Conservation (phyloP, 2,329 filamentous ascomycete species). For the Septoria linicola region DNA sequence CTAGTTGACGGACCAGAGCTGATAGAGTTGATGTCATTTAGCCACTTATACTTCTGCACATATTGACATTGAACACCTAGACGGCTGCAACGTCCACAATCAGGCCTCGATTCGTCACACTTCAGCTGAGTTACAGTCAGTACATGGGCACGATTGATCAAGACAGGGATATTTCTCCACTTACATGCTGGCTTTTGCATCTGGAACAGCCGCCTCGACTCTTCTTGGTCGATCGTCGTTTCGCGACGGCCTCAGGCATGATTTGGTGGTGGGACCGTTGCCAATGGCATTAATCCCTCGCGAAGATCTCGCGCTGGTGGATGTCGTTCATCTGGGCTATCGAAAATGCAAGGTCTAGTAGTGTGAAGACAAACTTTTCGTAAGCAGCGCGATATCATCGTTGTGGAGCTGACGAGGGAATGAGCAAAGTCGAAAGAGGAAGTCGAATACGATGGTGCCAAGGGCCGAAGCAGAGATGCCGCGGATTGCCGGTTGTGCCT, state of each 20-base stretch:
- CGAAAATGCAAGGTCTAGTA: neutral
- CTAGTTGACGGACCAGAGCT: neutral
- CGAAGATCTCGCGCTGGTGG: neutral
- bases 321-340: neutral
- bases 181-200: conserved; percentile 22
- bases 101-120: conserved; percentile 21
- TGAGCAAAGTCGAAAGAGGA: conserved; percentile 3
- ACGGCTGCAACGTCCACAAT: conserved; percentile 15
- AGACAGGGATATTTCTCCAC: neutral
- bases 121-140: conserved; percentile 14
- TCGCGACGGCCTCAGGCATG: conserved; percentile 13
- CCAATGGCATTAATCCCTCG: neutral
- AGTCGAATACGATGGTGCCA: conserved; percentile 8
- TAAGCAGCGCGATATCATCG: neutral
- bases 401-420: neutral
- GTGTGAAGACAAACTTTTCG: neutral
- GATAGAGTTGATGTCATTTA: conserved; percentile 11
- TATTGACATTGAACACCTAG: conserved; percentile 18
- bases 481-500: neutral
- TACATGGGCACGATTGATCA: too few relatives aligned
- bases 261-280: neutral
- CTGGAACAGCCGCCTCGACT: conserved; percentile 19
- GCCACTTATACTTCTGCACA: conserved; percentile 17
- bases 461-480: neutral
- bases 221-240: conserved; percentile 16